These are phyloP conservation scores for Paecilomyces sp. DNA, from an alignment of 2,329 filamentous ascomycete species.

Conservation along the genomic window DNA sequence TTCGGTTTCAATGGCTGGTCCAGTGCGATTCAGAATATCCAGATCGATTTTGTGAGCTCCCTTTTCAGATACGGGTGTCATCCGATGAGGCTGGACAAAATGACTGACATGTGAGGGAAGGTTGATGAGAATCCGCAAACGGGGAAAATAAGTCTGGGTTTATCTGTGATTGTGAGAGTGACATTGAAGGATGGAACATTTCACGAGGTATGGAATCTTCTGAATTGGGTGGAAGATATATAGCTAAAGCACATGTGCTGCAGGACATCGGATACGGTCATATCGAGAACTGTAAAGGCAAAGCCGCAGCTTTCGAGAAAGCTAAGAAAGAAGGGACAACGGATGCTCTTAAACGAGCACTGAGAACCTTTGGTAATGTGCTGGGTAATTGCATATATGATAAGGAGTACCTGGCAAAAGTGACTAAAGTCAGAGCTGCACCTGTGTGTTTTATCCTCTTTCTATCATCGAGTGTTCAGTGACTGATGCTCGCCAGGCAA, in stretches of 20 bases:
- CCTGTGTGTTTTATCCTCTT: conserved; percentile 39
- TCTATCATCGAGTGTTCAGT: conserved; percentile 4
- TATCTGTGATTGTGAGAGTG: conserved; percentile 86
- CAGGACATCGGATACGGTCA: conserved; percentile 91
- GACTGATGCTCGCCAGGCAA: conserved; percentile 37
- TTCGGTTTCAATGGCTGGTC: conserved; percentile 99
- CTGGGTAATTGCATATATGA: conserved; percentile 99
- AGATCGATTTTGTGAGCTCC: conserved; percentile 73
- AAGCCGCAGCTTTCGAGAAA: conserved; percentile 94
- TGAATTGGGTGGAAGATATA: conserved; percentile 1
- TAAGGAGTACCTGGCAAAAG: conserved; percentile 82
- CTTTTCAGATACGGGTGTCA: too few species aligned
- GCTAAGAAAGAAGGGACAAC: conserved; percentile 98
- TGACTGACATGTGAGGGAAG: conserved; percentile 22
- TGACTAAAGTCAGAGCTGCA: conserved; percentile 79
- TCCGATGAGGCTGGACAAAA: neutral
- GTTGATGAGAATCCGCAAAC: conserved; percentile 75
- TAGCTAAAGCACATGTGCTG: neutral
- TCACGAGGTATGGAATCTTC: conserved; percentile 58
- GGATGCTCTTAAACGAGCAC: conserved; percentile 80
- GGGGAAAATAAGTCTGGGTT: conserved; percentile 71
- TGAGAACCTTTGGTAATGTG: conserved; percentile 91
- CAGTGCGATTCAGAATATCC: conserved; percentile 86
- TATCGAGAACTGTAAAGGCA: conserved; percentile 92
- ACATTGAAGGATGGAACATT: conserved; percentile 90